Percentiles rank a stretch among this genome's conserved stretches.
Evolutionary conservation across 208 protist genomes (phyloP).

Genomic region (Blastocrithidia nonstop): DNA sequence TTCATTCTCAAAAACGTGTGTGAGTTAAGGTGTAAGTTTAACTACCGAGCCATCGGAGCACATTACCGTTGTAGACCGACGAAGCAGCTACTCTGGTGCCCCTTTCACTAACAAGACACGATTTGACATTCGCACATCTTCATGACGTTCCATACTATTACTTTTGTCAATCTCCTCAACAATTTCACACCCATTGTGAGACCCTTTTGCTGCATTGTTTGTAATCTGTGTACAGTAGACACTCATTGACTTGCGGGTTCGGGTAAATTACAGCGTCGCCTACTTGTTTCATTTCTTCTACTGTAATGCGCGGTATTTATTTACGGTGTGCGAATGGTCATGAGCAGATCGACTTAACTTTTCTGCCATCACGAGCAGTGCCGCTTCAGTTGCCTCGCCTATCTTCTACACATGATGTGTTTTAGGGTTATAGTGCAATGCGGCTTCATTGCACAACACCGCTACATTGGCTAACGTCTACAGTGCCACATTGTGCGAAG

Average conservation of each 20-base stretch:
- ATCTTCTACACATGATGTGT: constrained; percentile 33
- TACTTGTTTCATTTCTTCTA: constrained; percentile 34
- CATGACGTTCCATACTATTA: no score
- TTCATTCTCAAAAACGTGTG: constrained; percentile 13
- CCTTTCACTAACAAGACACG: constrained; percentile 90
- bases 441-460: constrained; percentile 70
- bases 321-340: no score
- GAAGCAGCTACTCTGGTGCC: constrained; percentile 87
- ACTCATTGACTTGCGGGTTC: constrained; percentile 92
- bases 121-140: constrained; percentile 4
- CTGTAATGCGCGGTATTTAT: not conserved
- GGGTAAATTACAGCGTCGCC: constrained; percentile 88
- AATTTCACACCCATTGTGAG: no score
- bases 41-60: constrained; percentile 26
- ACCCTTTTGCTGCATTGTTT: no score
- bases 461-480: constrained; percentile 37
- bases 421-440: constrained; percentile 20
- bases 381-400: constrained; percentile 85
- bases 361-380: constrained; percentile 79
- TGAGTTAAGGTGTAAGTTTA: constrained; percentile 12
- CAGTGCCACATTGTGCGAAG: constrained; percentile 26
- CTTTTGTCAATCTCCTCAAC: no score
- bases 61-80: constrained; percentile 58
- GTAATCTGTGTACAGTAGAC: constrained; percentile 52
- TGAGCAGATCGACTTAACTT: constrained; percentile 52